These are phyloP conservation scores for Hypoxylon sp. DNA, from an alignment of 2,329 filamentous ascomycete species.

Conservation along the genomic window DNA sequence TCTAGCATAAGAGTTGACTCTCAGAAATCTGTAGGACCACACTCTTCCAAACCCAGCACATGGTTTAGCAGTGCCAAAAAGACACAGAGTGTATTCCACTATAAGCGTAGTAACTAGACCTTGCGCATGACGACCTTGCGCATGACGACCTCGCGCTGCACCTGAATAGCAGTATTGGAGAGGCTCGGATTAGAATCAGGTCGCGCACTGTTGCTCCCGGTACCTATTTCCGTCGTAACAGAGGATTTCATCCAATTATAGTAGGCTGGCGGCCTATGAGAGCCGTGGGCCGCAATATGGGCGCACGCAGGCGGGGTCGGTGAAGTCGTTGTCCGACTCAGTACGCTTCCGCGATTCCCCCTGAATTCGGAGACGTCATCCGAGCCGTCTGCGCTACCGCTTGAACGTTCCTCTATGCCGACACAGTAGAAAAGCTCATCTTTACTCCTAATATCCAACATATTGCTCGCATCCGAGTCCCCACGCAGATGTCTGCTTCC, in stretches of 20 bases:
- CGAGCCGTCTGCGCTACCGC: conserved; percentile 30
- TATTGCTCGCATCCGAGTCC: conserved; percentile 33
- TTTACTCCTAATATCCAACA: conserved; percentile 9
- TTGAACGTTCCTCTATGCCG: conserved; percentile 17
- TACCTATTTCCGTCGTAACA: conserved; percentile 44
- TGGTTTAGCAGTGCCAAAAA: no score
- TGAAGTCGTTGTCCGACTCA: conserved; percentile 10
- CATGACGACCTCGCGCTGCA: conserved; percentile 40
- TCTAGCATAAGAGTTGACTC: neutral
- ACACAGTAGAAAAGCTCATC: conserved; percentile 32
- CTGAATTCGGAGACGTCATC: conserved; percentile 22
- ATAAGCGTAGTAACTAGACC: conserved; percentile 10
- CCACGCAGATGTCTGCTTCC: conserved; percentile 35
- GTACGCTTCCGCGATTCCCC: conserved; percentile 18
- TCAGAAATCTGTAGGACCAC: neutral
- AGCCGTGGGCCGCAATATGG: conserved; percentile 16
- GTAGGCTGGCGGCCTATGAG: conserved; percentile 11
- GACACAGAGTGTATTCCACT: neutral
- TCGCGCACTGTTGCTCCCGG: conserved; percentile 11
- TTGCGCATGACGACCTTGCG: conserved; percentile 39
- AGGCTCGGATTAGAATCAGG: conserved; percentile 10
- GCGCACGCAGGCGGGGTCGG: conserved; percentile 24
- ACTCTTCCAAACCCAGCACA: neutral
- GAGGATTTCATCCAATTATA: conserved; percentile 38
- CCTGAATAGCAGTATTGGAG: conserved; percentile 35